Conservation (phyloP, 306 rosid species). For the Prinsepia uniflora region DNA sequence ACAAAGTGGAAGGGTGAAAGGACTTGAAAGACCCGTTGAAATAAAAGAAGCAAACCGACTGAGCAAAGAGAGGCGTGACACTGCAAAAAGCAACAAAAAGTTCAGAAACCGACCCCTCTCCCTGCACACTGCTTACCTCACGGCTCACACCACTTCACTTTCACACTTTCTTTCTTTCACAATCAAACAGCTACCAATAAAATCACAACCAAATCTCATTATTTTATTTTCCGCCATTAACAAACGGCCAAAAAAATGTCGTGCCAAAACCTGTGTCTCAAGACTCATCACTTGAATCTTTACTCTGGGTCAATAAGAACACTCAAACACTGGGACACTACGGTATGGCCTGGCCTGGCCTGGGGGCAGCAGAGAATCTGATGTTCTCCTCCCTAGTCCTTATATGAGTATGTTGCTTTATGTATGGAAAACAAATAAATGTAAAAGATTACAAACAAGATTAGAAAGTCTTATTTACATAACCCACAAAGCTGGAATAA, state of each 20-base stretch:
- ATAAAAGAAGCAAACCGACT: constrained; percentile 1
- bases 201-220: constrained; percentile 4
- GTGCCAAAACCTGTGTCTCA: constrained; percentile 15
- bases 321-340: too few relatives aligned
- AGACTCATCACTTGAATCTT: neutral
- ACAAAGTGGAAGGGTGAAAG: neutral
- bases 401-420: too few relatives aligned
- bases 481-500: constrained; percentile 24
- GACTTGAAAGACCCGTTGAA: neutral
- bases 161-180: constrained; percentile 32
- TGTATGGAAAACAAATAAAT: constrained; percentile 8
- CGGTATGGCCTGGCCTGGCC: neutral
- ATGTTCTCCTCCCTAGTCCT: constrained; percentile 19
- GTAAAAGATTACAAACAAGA: neutral
- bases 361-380: constrained; percentile 36
- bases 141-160: too few relatives aligned
- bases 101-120: neutral
- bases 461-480: constrained; percentile 19
- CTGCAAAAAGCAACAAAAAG: constrained; percentile 31
- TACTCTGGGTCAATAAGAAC: too few relatives aligned
- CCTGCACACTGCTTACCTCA: constrained; percentile 23
- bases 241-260: constrained; percentile 27
- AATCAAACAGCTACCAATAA: constrained; percentile 20
- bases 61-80: constrained; percentile 42
- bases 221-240: neutral